Evolutionary conservation across 257 asterid genomes (phyloP).

Genomic region (Nicotiana sylvestris): DNA sequence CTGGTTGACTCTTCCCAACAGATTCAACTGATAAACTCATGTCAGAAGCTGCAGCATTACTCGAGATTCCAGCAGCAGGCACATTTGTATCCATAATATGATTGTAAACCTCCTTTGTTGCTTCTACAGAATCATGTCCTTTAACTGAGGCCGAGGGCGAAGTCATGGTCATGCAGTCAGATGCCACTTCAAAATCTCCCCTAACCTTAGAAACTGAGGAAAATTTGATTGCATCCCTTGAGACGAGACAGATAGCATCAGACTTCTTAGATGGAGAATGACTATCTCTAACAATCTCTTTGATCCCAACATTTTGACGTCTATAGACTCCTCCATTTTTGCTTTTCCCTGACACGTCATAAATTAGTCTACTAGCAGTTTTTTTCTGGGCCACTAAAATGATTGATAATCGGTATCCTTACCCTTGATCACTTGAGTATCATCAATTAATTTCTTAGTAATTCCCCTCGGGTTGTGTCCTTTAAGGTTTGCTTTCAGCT

Average conservation of each 20-base stretch:
- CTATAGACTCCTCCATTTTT: constrained; percentile 40
- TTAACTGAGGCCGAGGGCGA: constrained; percentile 13
- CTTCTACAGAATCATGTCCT: constrained; percentile 7
- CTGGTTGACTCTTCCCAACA: constrained; percentile 21
- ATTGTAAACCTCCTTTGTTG: constrained; percentile 8
- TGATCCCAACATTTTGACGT: constrained; percentile 46
- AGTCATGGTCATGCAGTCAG: constrained; percentile 10
- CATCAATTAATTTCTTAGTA: constrained; percentile 28
- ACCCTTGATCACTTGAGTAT: constrained; percentile 30
- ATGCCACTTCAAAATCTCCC: constrained; percentile 20
- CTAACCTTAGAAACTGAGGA: constrained; percentile 18
- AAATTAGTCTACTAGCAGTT: not conserved
- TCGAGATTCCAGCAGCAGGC: constrained; percentile 9
- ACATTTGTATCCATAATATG: not conserved
- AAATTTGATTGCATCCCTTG: constrained; percentile 20
- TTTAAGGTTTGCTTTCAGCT: constrained; percentile 29
- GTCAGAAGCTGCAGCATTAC: constrained; percentile 16
- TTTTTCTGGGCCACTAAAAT: not conserved
- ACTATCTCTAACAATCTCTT: constrained; percentile 33
- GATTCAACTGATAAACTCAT: constrained; percentile 21
- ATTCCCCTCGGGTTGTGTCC: constrained; percentile 23
- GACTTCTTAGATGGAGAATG: constrained; percentile 19
- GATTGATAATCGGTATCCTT: not conserved
- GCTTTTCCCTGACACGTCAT: constrained; percentile 20
- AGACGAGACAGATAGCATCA: constrained; percentile 7